These are phyloP conservation scores for Hypoxylon sp. DNA, from an alignment of 2,329 filamentous ascomycete species.

Conservation along the genomic window DNA sequence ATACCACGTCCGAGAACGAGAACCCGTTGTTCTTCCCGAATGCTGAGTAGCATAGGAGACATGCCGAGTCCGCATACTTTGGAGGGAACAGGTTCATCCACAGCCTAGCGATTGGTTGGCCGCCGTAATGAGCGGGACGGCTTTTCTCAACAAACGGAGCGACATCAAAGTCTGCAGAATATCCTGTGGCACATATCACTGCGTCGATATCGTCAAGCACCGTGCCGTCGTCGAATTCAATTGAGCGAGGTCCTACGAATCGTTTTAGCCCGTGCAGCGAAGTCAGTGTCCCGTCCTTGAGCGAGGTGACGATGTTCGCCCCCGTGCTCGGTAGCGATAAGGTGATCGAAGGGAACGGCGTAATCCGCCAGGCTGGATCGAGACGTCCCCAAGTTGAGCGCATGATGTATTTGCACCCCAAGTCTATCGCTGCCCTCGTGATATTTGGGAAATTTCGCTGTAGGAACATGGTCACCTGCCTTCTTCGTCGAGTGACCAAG, in stretches of 20 bases:
- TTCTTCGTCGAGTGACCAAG: slow-evolving; percentile 54
- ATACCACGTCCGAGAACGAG: slow-evolving; percentile 55
- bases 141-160: slow-evolving; percentile 47
- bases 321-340: slow-evolving; percentile 47
- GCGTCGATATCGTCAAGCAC: slow-evolving; percentile 52
- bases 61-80: slow-evolving; percentile 56
- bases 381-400: slow-evolving; percentile 43
- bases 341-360: slow-evolving; percentile 50
- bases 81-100: slow-evolving; percentile 61
- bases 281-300: slow-evolving; percentile 49
- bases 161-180: slow-evolving; percentile 56
- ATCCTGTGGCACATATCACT: slow-evolving; percentile 57
- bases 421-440: slow-evolving; percentile 36
- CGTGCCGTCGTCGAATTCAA: slow-evolving; percentile 54
- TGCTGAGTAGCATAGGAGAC: slow-evolving; percentile 53
- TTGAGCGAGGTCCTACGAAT: slow-evolving; percentile 39
- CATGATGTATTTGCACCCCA: slow-evolving; percentile 40
- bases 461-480: slow-evolving; percentile 52
- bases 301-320: slow-evolving; percentile 50
- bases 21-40: slow-evolving; percentile 54
- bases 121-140: slow-evolving; percentile 47
- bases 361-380: slow-evolving; percentile 54
- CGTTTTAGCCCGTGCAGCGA: slow-evolving; percentile 51
- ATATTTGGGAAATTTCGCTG: slow-evolving; percentile 47
- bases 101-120: slow-evolving; percentile 51